Evolutionary conservation across 345 rosid genomes (phyloP), one percentile per base, ranked within the genome.

Genomic region (Hirschfeldia incana): DNA sequence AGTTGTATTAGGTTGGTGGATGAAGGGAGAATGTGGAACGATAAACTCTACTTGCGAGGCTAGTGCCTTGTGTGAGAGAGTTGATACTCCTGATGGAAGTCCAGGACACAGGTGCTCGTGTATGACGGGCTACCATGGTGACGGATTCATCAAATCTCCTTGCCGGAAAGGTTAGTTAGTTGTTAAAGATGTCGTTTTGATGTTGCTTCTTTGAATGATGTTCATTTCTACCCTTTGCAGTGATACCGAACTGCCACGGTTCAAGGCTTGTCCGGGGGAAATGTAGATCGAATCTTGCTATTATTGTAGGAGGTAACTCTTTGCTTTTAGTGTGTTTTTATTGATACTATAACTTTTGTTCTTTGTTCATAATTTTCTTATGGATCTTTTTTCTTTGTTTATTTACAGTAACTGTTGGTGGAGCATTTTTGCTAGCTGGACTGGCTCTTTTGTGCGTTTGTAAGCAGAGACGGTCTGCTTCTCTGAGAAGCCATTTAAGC

Each of bases 1-100:
- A 58, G 69, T 87, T 37, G 79, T 81, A 80, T 70, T 95, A 71
- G 86, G 75, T 10, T 95, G 98, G 99, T 89, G 99, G 99, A 46
- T 90, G 27, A 30, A 70, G n/a, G 87, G 90, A 17, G 1, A 1
- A 1, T 87, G 88, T 60, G 6, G 0, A 2, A 42, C 33, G n/a
- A 5, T 32, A 10, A 5, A 39, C 32, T 2, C 8, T 5, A 65
- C 57, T 34, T 95, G 98, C 65, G 42, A 72, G 6, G 5, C 0
- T 1, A 69, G 86, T 11, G 93, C 90, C 4, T 27, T 10, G 0
- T 83, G 90, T 46, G 13, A 0, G 10, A 0, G 0, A 0, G 83
- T 88, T 39, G 15, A 1, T 8, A 72, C 74, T 5, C 28, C 70
- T 11, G 5, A 21, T 49, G 77, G 87, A 16, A 15, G 2, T 4